These are phyloP conservation scores for Afroboletus lepidellus DNA, from an alignment of 1,284 basidiomycete genomes.

Conservation along the genomic window DNA sequence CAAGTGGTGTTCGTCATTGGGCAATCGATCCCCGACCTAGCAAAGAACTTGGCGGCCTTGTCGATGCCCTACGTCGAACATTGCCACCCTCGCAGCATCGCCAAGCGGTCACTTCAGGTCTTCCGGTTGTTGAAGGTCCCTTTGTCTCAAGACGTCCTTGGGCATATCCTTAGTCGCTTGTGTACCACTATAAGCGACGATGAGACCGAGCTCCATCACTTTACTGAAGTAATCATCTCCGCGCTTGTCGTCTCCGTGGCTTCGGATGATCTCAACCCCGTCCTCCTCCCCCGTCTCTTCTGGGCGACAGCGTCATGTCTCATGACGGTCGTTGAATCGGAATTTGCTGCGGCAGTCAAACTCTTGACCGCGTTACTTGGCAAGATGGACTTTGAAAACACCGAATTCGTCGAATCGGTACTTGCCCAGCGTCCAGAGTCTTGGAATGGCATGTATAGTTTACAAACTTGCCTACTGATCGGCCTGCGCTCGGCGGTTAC, in stretches of 20 bases:
- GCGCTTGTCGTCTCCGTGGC: slow-evolving; percentile 74
- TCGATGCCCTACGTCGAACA: slow-evolving; percentile 86
- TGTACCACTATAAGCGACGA: slow-evolving; percentile 82
- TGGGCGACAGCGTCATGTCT: slow-evolving; percentile 86
- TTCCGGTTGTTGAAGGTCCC: slow-evolving; percentile 82
- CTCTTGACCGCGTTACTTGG: slow-evolving; percentile 72
- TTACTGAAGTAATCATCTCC: slow-evolving; percentile 81
- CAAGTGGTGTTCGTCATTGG: slow-evolving; percentile 69
- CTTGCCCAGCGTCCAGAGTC: slow-evolving; percentile 67
- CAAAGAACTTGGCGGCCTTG: slow-evolving; percentile 78
- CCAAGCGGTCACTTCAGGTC: slow-evolving; percentile 89
- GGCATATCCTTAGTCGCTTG: slow-evolving; percentile 78
- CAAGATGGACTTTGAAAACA: slow-evolving; percentile 73
- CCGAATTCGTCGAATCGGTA: slow-evolving; percentile 60
- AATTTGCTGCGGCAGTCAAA: slow-evolving; percentile 71
- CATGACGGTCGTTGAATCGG: slow-evolving; percentile 79
- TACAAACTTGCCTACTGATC: slow-evolving; percentile 77
- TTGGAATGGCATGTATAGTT: slow-evolving; percentile 66
- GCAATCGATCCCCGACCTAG: slow-evolving; percentile 66
- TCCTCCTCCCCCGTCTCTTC: slow-evolving; percentile 79
- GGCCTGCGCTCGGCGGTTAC: slow-evolving; percentile 83
- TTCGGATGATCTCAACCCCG: slow-evolving; percentile 54
- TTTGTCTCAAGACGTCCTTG: slow-evolving; percentile 73
- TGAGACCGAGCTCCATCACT: slow-evolving; percentile 70
- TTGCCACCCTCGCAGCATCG: slow-evolving; percentile 83